Conservation (phyloP, 2,329 filamentous ascomycete species). For the Monilinia fructigena region DNA sequence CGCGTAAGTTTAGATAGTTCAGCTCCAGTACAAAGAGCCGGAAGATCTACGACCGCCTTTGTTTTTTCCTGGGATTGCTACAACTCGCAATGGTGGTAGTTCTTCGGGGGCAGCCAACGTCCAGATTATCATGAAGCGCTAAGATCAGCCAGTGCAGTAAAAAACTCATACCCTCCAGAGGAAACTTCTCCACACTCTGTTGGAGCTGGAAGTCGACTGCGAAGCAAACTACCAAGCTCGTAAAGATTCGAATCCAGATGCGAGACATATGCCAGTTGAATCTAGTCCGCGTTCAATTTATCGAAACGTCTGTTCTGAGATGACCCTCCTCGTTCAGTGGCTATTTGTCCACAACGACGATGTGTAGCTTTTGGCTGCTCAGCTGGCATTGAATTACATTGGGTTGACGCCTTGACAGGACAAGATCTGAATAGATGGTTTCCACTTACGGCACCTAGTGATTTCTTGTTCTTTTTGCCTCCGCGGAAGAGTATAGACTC, state of each 20-base stretch:
- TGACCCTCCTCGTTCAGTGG: slow-evolving; percentile 63
- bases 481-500: slow-evolving; percentile 52
- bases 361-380: slow-evolving; percentile 66
- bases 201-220: slow-evolving; percentile 15
- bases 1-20: slow-evolving; percentile 33
- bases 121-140: slow-evolving; percentile 28
- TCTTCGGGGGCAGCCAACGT: slow-evolving; percentile 24
- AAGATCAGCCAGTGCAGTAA: slow-evolving; percentile 19
- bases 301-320: slow-evolving; percentile 56
- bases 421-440: slow-evolving; percentile 56
- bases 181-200: slow-evolving; percentile 22
- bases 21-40: slow-evolving; percentile 21
- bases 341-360: slow-evolving; percentile 62
- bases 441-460: slow-evolving; percentile 53
- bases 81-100: slow-evolving; percentile 21
- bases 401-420: slow-evolving; percentile 48
- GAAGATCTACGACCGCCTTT: slow-evolving; percentile 26
- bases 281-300: slow-evolving; percentile 41
- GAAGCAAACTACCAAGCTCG: slow-evolving; percentile 23
- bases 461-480: slow-evolving; percentile 60
- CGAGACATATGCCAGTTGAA: slow-evolving; percentile 37
- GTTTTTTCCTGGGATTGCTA: slow-evolving; percentile 35
- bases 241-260: neutral
- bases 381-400: slow-evolving; percentile 62
- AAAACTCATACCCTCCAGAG: slow-evolving; percentile 25